Percentiles rank a stretch among this genome's conserved stretches.
These are phyloP conservation scores for Nyctanthes arbortristis DNA, from an alignment of 257 asterid species.

Conservation along the genomic window DNA sequence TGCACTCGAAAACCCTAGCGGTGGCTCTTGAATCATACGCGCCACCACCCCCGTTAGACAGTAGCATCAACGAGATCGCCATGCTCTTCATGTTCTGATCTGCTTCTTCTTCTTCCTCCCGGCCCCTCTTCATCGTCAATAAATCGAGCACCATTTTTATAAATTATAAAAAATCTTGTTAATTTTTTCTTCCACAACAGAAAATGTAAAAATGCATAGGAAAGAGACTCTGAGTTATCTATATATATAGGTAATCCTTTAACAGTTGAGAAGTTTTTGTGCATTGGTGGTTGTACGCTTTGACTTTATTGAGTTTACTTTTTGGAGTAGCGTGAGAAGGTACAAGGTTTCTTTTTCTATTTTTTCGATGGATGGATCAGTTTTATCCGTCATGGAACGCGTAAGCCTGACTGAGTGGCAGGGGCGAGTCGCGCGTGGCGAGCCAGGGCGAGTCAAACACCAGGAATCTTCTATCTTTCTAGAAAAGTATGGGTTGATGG, in stretches of 20 bases:
- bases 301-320: constrained; percentile 28
- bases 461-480: neutral
- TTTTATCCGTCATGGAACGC: neutral
- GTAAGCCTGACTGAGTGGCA: neutral
- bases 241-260: constrained; percentile 15
- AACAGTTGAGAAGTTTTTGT: neutral
- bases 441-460: neutral
- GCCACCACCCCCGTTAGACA: constrained; percentile 29
- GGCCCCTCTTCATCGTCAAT: constrained; percentile 31
- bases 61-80: constrained; percentile 41
- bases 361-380: neutral
- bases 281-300: constrained; percentile 15
- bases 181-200: too few relatives aligned
- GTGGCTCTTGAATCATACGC: neutral
- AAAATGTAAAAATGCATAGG: constrained; percentile 21
- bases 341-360: neutral
- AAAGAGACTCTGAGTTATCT: neutral
- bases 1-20: constrained; percentile 43
- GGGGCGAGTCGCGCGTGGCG: constrained; percentile 3
- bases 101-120: constrained; percentile 23
- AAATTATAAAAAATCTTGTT: too few relatives aligned
- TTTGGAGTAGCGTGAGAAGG: constrained; percentile 8
- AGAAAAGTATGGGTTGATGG: neutral
- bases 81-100: constrained; percentile 26
- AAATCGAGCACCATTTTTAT: constrained; percentile 15